Base-by-base conservation (phyloP, 257 asterid species). In the Ehretia macrophylla region DNA sequence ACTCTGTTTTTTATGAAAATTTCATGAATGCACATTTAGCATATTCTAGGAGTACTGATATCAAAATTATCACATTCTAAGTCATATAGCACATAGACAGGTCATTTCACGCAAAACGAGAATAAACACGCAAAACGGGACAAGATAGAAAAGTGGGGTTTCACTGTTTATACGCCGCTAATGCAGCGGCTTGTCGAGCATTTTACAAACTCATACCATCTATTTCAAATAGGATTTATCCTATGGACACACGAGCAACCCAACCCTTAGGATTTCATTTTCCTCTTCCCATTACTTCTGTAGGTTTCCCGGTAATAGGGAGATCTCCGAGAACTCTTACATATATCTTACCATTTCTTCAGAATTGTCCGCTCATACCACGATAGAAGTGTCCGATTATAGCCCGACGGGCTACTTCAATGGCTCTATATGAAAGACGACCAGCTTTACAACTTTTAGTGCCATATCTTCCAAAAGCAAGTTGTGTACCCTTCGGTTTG, bases 291-390 rank as follows among this genome's bases (percentile, higher is more conserved):
- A 10, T 55, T 55, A 55, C 46, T 55, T 55, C 14, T 23, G 60
- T 55, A 55, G 60, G 60, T 27, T 55, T 55, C 60, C 60, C 51
- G 19, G 38, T 59, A 40, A 59, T 44, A 18, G 55, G 54, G 1
- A 19, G 16, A 44, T 19, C 11, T 38, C 17, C 27, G 53, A 42
- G 22, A 59, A 17, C 35, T 59, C 51, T 44, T 55, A 55, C 44
- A 37, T 37, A 23, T 55, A 55, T 55, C 45, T 55, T 55, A 55
- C 60, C 60, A 55, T 27, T 55, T 55, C 60, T 55, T 55, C 60
- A 13, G 39, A 55, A 22, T 20, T 55, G 40, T 55, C 44, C 60
- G 4, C 60, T 55, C 45, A 55, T 22, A 55, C 9, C 44, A 38
- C 11, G 44, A 38, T 38, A 11, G 11, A 38, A 38, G 44, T 38